These are phyloP conservation scores for Solanum phureja DNA, from an alignment of 257 asterid genomes.

Conservation along the genomic window DNA sequence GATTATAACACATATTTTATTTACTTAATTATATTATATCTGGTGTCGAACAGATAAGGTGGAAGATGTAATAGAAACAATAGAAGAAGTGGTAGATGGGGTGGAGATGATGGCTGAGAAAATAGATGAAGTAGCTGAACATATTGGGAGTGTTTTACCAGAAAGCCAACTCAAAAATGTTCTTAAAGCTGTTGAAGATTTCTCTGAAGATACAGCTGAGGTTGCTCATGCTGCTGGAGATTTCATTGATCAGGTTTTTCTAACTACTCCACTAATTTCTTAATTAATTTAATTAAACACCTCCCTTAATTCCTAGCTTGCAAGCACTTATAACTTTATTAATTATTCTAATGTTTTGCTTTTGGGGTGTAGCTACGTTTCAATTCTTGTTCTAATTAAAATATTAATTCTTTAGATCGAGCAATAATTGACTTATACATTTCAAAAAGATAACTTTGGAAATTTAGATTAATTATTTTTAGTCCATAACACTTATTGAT, in stretches of 20 bases:
- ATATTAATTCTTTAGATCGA: background rate
- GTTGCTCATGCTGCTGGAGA: slow-evolving; percentile 38
- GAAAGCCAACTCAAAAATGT: slow-evolving; percentile 36
- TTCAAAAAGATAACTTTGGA: background rate
- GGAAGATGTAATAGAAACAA: slow-evolving; percentile 24
- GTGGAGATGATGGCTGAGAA: slow-evolving; percentile 53
- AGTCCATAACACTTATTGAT: background rate
- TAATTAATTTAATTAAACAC: background rate
- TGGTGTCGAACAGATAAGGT: slow-evolving; percentile 20
- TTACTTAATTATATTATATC: background rate
- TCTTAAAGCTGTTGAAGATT: slow-evolving; percentile 23
- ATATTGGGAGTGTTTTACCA: slow-evolving; percentile 38
- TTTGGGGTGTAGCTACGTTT: background rate
- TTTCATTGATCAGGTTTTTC: slow-evolving; percentile 44
- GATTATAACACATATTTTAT: background rate
- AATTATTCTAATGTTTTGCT: background rate
- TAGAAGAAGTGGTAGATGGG: slow-evolving; percentile 44
- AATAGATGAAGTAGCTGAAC: slow-evolving; percentile 47
- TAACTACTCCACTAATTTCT: background rate
- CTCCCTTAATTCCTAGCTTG: background rate
- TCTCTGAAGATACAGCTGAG: slow-evolving; percentile 46
- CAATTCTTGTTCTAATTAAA: background rate
- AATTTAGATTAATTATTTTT: background rate
- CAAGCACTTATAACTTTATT: background rate
- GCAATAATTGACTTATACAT: background rate